These are phyloP conservation scores for Dalbergia oliveri DNA, from an alignment of 306 rosid species.

Conservation along the genomic window DNA sequence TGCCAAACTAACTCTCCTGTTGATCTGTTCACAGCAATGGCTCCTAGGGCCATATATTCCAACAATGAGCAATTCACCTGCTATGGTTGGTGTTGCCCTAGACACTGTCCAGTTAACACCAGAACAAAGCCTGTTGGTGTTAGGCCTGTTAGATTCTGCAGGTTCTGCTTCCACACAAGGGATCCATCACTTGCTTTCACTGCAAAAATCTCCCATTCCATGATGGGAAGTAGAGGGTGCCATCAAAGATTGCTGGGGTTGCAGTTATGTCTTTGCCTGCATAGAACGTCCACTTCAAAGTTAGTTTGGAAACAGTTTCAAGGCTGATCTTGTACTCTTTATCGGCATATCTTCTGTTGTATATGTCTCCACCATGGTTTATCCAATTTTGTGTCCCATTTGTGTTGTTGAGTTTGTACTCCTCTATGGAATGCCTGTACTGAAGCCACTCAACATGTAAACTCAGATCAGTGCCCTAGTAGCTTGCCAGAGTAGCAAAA, in stretches of 20 bases:
- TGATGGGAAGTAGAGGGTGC: constrained; percentile 63
- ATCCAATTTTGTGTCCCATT: constrained; percentile 55
- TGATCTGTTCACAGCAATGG: constrained; percentile 57
- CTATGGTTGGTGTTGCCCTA: constrained; percentile 63
- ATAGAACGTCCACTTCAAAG: constrained; percentile 62
- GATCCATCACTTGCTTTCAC: constrained; percentile 46
- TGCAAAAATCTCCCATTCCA: constrained; percentile 74
- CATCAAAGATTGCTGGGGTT: constrained; percentile 62
- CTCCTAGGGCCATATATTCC: constrained; percentile 62
- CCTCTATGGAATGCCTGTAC: neutral
- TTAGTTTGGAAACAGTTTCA: constrained; percentile 35
- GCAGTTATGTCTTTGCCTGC: constrained; percentile 67
- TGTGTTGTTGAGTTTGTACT: neutral
- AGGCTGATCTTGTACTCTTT: constrained; percentile 64
- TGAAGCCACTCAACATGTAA: neutral
- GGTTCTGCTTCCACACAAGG: constrained; percentile 46
- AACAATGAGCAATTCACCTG: neutral
- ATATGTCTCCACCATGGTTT: constrained; percentile 73
- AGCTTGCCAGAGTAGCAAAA: neutral
- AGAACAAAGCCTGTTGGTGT: constrained; percentile 46
- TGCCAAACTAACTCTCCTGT: constrained; percentile 60
- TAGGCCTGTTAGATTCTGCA: constrained; percentile 56
- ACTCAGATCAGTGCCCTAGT: neutral
- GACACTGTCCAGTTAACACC: constrained; percentile 57
- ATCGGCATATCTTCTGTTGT: constrained; percentile 69